These are phyloP conservation scores for Cichorium intybus DNA, from an alignment of 140 eudicot species.

Conservation along the genomic window DNA sequence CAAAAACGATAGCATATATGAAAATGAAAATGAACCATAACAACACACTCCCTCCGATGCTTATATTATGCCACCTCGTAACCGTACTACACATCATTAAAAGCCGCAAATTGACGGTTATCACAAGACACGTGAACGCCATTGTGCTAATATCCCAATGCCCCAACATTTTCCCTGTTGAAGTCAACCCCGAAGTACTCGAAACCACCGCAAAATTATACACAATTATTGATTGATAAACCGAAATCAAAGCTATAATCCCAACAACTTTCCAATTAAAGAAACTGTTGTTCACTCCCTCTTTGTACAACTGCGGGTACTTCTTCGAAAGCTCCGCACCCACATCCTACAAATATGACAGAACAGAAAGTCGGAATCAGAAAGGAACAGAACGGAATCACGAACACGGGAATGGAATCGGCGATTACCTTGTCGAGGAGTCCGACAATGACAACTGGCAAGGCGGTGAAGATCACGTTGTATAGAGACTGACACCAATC, in stretches of 20 bases:
- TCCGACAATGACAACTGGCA: conserved; percentile 85
- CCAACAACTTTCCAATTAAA: conserved; percentile 80
- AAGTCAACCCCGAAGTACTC: conserved; percentile 58
- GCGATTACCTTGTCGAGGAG: conserved; percentile 79
- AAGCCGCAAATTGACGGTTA: conserved; percentile 88
- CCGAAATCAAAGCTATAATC: conserved; percentile 67
- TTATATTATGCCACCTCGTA: conserved; percentile 88
- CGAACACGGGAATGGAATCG: background rate
- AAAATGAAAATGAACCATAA: conserved; percentile 84
- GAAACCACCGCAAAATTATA: conserved; percentile 66
- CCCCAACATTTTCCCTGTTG: conserved; percentile 83
- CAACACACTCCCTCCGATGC: conserved; percentile 83
- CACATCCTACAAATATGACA: conserved; percentile 67
- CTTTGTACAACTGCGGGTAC: conserved; percentile 88
- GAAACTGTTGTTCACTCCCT: conserved; percentile 68
- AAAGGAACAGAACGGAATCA: background rate
- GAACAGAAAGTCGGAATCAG: background rate
- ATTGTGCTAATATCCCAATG: conserved; percentile 91
- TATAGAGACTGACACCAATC: conserved; percentile 97
- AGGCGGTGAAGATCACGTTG: conserved; percentile 88
- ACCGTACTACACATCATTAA: conserved; percentile 83
- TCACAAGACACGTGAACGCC: conserved; percentile 85
- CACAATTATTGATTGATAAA: conserved; percentile 73
- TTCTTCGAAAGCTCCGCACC: conserved; percentile 76
- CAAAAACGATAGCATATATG: conserved; percentile 58